These are phyloP conservation scores for Lyophyllum decastes DNA, from an alignment of 768 basidiomycete species.

Conservation along the genomic window DNA sequence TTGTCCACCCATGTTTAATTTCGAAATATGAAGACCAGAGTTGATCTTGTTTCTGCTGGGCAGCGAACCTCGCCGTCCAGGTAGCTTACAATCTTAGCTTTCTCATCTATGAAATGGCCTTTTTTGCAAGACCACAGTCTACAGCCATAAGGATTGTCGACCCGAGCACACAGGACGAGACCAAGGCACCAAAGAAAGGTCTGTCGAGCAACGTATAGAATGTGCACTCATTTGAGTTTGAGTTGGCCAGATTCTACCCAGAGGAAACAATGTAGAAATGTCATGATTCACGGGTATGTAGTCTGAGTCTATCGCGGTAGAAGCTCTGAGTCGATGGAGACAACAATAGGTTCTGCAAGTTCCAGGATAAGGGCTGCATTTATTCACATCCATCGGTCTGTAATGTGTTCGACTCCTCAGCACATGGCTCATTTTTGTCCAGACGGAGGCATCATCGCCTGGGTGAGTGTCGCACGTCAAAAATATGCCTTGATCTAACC, in stretches of 20 bases:
- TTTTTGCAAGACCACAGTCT: slow-evolving; percentile 67
- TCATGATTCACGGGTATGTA: slow-evolving; percentile 84
- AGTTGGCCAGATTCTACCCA: slow-evolving; percentile 58
- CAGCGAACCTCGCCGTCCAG: slow-evolving; percentile 19
- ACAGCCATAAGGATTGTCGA: slow-evolving; percentile 73
- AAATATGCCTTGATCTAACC: background rate
- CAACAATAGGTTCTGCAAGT: slow-evolving; percentile 71
- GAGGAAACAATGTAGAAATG: slow-evolving; percentile 76
- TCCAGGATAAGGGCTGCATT: slow-evolving; percentile 81
- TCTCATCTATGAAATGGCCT: slow-evolving; percentile 52
- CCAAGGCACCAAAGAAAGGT: slow-evolving; percentile 58
- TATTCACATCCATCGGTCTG: slow-evolving; percentile 80
- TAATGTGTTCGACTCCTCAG: slow-evolving; percentile 1
- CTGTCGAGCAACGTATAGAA: slow-evolving; percentile 26
- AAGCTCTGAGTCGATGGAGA: background rate
- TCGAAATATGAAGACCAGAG: background rate
- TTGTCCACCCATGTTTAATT: slow-evolving; percentile 9
- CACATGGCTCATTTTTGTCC: slow-evolving; percentile 8
- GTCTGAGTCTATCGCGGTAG: background rate
- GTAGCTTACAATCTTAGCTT: slow-evolving; percentile 5
- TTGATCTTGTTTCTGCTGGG: slow-evolving; percentile 19
- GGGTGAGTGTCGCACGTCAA: slow-evolving; percentile 27
- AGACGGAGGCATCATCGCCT: slow-evolving; percentile 24
- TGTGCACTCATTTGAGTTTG: slow-evolving; percentile 4
- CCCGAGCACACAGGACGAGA: slow-evolving; percentile 49